Base-by-base conservation (phyloP, 345 rosid genomes). In the Rhizophora mangle region DNA sequence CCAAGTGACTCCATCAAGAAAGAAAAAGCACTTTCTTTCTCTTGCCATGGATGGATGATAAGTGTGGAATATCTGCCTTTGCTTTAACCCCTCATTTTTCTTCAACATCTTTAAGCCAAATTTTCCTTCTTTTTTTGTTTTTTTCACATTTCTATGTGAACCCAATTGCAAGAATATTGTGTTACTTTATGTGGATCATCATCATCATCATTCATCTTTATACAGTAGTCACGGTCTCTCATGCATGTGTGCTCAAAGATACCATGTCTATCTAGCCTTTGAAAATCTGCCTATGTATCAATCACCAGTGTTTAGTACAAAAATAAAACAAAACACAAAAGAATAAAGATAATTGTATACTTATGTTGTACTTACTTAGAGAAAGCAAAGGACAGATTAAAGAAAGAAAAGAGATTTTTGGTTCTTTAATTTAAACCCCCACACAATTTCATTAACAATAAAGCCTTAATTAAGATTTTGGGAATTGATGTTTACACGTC, bases 341-440 rank as follows among this genome's bases (percentile, higher is more conserved):
- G 20, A 24, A 56, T 20, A 43, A 68, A 63, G 8, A 60, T 56
- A 29, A 21, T 49, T 59, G 32, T 4, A 29, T 15, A 11, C n/a
- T 30, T 39, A 15, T 21, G 2, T 59, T 31, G 59, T 53, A 57
- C 63, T 31, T 19, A 18, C 26, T n/a, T 56, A 74, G 69, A 70
- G 19, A 69, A 61, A 58, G 30, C 34, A 53, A 43, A 54, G 64
- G n/a, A 68, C 27, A 32, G 20, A 62, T 68, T 0, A 69, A 37
- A 53, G 55, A 62, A 72, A 53, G 58, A 69, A 53, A 57, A 74
- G 60, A 68, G 67, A 72, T 75, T 68, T 78, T 82, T 24, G 24
- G 72, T 79, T 79, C 79, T 69, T 65, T 77, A 68, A 80, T 74
- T 86, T 84, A 84, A 87, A 71, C 88, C 84, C 83, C 85, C 74